These are phyloP conservation scores for Chimonanthus praecox DNA, from an alignment of 164 flowering plant genomes.

Conservation along the genomic window DNA sequence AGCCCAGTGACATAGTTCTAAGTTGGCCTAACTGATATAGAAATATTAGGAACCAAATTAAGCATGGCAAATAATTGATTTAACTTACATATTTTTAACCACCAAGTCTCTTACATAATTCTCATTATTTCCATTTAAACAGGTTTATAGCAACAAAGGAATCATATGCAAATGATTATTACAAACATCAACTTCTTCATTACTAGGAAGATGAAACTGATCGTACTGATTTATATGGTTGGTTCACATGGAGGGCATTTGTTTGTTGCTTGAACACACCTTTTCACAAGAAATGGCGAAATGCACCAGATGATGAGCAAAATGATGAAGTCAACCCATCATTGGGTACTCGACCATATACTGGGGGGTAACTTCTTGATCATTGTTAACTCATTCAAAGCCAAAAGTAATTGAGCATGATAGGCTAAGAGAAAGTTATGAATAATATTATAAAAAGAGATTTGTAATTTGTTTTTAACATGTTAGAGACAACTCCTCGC, in stretches of 20 bases:
- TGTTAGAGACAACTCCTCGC: constrained; percentile 9
- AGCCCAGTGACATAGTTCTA: no score
- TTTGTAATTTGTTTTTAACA: no score
- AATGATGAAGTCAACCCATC: constrained; percentile 22
- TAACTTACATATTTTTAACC: neutral
- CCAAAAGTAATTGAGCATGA: no score
- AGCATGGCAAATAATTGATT: neutral
- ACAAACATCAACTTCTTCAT: constrained; percentile 26
- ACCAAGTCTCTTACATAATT: neutral
- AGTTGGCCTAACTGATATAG: neutral
- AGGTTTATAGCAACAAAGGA: constrained; percentile 27
- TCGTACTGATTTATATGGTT: constrained; percentile 21
- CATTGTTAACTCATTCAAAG: neutral
- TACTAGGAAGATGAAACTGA: constrained; percentile 27
- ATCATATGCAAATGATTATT: constrained; percentile 28
- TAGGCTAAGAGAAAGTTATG: no score
- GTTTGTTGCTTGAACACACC: constrained; percentile 30
- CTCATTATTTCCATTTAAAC: neutral
- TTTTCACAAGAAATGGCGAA: constrained; percentile 19
- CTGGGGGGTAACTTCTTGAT: constrained; percentile 1
- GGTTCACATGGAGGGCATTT: constrained; percentile 24
- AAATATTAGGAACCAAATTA: no score
- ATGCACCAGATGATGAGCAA: constrained; percentile 10
- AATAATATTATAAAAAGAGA: no score
- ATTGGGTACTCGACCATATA: constrained; percentile 17